phyloP scores from a whole-genome alignment of 306 rosid genomes.

The Cajanus cajan region DNA sequence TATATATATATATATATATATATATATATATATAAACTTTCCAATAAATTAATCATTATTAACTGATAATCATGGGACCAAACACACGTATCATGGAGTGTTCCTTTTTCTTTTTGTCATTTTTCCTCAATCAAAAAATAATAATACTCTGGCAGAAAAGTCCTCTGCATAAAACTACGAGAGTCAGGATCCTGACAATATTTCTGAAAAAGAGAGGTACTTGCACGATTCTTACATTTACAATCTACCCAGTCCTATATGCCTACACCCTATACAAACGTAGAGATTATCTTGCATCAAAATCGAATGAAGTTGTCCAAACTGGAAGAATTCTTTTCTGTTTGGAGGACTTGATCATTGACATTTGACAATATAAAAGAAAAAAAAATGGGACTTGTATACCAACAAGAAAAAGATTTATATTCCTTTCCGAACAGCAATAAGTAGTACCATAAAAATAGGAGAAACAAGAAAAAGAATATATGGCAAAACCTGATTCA shows the following conservation, averaged over 20 bases:
- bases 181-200: neutral
- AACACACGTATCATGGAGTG: neutral
- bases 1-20: too few species aligned
- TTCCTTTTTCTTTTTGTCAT: neutral
- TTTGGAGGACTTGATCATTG: constrained; percentile 2
- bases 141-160: neutral
- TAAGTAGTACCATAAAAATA: constrained; percentile 56
- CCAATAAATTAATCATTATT: too few species aligned
- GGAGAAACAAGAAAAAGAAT: constrained; percentile 74
- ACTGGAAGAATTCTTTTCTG: neutral
- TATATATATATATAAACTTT: too few species aligned
- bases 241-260: neutral
- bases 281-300: neutral
- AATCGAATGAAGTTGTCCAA: constrained; percentile 2
- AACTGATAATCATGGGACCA: neutral
- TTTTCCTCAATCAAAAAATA: neutral
- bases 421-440: constrained; percentile 71
- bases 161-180: neutral
- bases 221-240: constrained; percentile 11
- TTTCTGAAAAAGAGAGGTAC: neutral
- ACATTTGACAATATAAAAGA: neutral
- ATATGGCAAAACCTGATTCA: constrained; percentile 58
- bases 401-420: constrained; percentile 25
- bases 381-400: constrained; percentile 9
- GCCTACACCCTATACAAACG: neutral